Conservation (phyloP, 441 rosid genomes). For the Kokia cookei region DNA sequence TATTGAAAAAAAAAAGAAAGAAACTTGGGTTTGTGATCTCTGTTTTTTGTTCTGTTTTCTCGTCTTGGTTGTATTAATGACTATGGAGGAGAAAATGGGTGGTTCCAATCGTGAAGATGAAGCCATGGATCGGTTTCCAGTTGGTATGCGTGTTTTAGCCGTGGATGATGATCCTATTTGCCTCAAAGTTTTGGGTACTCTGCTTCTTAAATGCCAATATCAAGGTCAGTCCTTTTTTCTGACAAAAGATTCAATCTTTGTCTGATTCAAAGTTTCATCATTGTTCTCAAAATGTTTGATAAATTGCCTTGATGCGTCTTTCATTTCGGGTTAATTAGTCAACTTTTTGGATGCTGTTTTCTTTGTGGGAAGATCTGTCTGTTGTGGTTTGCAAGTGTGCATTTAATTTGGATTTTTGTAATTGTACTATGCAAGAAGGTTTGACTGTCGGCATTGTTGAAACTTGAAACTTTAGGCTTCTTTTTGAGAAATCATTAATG, state of each 20-base stretch:
- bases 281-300: not conserved
- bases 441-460: not conserved
- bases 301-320: not conserved
- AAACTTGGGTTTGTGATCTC: not conserved
- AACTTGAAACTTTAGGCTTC: not conserved
- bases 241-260: not conserved
- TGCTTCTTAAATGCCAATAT: constrained; percentile 80
- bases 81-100: constrained; percentile 26
- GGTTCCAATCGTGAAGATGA: constrained; percentile 25
- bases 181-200: constrained; percentile 59
- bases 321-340: not conserved
- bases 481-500: constrained; percentile 7
- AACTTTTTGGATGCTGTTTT: constrained; percentile 9
- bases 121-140: constrained; percentile 43
- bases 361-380: constrained; percentile 2
- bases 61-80: constrained; percentile 24
- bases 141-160: constrained; percentile 82
- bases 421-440: not conserved
- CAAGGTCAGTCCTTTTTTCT: constrained; percentile 38
- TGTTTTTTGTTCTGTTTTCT: constrained; percentile 13
- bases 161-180: constrained; percentile 89
- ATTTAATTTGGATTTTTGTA: constrained; percentile 5
- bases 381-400: not conserved
- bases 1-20: not conserved
- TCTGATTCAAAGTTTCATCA: too few species aligned